Evolutionary conservation across 306 rosid species (phyloP).

Genomic region (Betula pendula): DNA sequence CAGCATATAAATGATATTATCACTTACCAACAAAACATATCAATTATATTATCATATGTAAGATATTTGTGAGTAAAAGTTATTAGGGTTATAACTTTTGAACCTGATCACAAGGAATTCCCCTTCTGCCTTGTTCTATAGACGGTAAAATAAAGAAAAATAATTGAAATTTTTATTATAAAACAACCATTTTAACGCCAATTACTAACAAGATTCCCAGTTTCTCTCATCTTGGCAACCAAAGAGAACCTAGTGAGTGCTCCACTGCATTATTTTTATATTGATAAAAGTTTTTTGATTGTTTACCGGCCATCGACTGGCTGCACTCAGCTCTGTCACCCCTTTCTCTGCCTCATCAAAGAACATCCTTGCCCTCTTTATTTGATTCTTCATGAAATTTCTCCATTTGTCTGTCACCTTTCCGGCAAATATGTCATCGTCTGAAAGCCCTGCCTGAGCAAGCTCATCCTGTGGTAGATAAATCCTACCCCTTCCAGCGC

Average conservation of each 20-base stretch:
- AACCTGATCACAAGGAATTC: not conserved
- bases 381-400: constrained; percentile 60
- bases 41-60: too few relatives aligned
- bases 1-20: not conserved
- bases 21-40: too few relatives aligned
- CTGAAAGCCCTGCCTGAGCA: constrained; percentile 60
- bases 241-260: not conserved
- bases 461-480: constrained; percentile 67
- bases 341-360: constrained; percentile 62
- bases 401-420: constrained; percentile 68
- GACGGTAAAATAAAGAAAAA: too few relatives aligned
- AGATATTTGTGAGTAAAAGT: too few relatives aligned
- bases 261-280: constrained; percentile 1
- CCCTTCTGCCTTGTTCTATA: not conserved
- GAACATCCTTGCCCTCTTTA: constrained; percentile 60
- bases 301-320: constrained; percentile 70
- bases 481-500: constrained; percentile 61
- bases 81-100: not conserved
- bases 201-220: too few relatives aligned
- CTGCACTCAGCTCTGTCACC: constrained; percentile 49
- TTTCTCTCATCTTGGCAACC: not conserved
- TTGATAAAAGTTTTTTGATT: constrained; percentile 8
- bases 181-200: constrained; percentile 14
- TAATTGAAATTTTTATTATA: not conserved
- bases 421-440: constrained; percentile 53